Conservation (phyloP, 345 rosid species). For the Erodium maritimum region DNA sequence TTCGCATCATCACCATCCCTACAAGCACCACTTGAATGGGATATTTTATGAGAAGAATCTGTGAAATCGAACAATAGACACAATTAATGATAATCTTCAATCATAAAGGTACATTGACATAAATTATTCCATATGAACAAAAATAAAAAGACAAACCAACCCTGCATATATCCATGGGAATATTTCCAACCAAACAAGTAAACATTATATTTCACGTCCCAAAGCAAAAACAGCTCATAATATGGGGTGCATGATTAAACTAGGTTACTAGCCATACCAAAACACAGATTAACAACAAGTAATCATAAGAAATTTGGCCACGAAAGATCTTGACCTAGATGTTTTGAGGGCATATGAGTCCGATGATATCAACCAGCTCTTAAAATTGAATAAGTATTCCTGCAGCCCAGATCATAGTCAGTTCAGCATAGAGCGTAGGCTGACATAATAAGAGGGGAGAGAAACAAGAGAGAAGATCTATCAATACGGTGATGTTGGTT, state of each 20-base stretch:
- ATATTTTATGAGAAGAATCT: constrained; percentile 25
- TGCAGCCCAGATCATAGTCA: constrained; percentile 42
- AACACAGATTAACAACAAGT: too few relatives aligned
- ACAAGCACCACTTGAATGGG: constrained; percentile 10
- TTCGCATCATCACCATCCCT: constrained; percentile 16
- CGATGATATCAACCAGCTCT: constrained; percentile 48
- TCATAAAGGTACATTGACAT: background rate
- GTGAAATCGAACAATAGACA: constrained; percentile 8
- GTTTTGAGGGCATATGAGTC: constrained; percentile 34
- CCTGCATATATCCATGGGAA: too few relatives aligned
- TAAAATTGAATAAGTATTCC: constrained; percentile 36
- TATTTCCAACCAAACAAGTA: too few relatives aligned
- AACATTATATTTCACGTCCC: too few relatives aligned
- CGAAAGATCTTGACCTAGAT: constrained; percentile 41
- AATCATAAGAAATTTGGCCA: background rate
- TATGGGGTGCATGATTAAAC: background rate
- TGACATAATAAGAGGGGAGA: background rate
- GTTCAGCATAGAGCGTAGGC: constrained; percentile 3
- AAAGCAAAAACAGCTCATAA: too few relatives aligned
- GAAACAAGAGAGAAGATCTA: background rate
- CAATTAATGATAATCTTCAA: background rate
- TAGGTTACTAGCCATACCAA: too few relatives aligned
- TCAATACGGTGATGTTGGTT: background rate
- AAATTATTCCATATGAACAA: too few relatives aligned
- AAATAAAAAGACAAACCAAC: too few relatives aligned